Percentiles rank a stretch among this genome's conserved stretches.
Evolutionary conservation across 305 asterid species (phyloP).

Genomic region (Rubia balearica): DNA sequence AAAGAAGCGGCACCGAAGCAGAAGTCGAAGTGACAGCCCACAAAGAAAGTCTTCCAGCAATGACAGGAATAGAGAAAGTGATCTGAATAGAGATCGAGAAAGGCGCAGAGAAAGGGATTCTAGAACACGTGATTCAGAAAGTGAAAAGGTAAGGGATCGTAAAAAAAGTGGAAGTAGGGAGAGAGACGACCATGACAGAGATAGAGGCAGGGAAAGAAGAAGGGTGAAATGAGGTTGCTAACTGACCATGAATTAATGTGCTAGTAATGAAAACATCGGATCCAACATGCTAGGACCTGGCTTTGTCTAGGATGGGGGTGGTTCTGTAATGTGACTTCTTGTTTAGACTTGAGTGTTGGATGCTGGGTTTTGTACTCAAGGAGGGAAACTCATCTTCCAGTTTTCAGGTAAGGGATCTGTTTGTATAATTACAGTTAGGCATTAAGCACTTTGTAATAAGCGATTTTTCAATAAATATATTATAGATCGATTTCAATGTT

Average conservation of each 20-base stretch:
- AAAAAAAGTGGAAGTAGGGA: conserved; percentile 64
- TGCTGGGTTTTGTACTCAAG: neutral
- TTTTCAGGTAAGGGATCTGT: neutral
- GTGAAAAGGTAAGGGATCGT: conserved; percentile 43
- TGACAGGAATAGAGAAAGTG: conserved; percentile 57
- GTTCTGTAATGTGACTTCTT: neutral
- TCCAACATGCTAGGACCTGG: neutral
- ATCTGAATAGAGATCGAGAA: conserved; percentile 43
- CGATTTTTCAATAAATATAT: neutral
- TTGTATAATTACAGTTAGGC: neutral
- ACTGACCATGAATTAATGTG: neutral
- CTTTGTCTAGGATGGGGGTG: neutral
- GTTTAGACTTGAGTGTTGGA: conserved; percentile 1
- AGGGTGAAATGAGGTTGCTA: conserved; percentile 37
- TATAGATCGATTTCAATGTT: neutral
- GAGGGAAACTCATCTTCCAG: neutral
- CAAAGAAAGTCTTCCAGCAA: conserved; percentile 46
- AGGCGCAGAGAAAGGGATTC: conserved; percentile 50
- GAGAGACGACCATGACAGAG: conserved; percentile 65
- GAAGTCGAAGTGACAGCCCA: conserved; percentile 72
- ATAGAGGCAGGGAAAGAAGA: conserved; percentile 51
- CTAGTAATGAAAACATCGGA: neutral
- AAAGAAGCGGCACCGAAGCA: conserved; percentile 65
- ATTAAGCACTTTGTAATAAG: neutral
- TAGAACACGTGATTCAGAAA: conserved; percentile 33